Evolutionary conservation across 2,329 filamentous ascomycete species (phyloP), one percentile per base, ranked within the genome.

Genomic region (Hypoxylon sp.): DNA sequence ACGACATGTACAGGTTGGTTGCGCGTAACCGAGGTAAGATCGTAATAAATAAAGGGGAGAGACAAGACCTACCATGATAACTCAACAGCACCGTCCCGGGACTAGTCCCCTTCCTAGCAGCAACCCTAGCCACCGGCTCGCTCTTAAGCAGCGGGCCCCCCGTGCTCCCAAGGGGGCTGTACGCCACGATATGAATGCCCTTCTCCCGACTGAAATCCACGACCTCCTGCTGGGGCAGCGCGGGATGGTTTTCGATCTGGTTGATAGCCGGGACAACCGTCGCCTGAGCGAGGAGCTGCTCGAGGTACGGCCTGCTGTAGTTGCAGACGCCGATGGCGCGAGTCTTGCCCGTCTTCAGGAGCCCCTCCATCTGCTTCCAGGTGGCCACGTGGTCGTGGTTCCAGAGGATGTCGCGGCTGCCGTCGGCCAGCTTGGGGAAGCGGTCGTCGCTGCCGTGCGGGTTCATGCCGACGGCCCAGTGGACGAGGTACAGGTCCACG

Each of bases 381-480:
- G 88, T 90, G 51, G 89, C 79, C 59, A 89, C 75, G 70, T 93
- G 89, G 62, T 84, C 84, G 77, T 87, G 86, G 59, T 76, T 77
- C 63, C 73, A 79, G 67, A 88, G 78, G 45, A 94, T 82, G 69
- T 95, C 90, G 57, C 90, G 84, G 34, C 78, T 80, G 58, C 90
- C 90, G 67, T 93, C 87, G 9, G 83, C 75, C 41, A 83, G 82
- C 70, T 86, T 91, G 61, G 90, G 90, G 73, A 93, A 90, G 55
- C 81, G 79, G 63, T 88, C 85, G 68, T 89, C 77, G 74, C 89
- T 67, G 81, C 87, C 88, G 23, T 88, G 80, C 5, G 88, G 87
- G 74, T 92, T 93, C 83, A 92, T 86, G 38, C 88, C 84, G 34
- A 91, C 75, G 4, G 89, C 88, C 89, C 90, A 94, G 75, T 96